Conservation (phyloP, 2,329 filamentous ascomycete genomes). For the Trichoderma citrinoviride region DNA sequence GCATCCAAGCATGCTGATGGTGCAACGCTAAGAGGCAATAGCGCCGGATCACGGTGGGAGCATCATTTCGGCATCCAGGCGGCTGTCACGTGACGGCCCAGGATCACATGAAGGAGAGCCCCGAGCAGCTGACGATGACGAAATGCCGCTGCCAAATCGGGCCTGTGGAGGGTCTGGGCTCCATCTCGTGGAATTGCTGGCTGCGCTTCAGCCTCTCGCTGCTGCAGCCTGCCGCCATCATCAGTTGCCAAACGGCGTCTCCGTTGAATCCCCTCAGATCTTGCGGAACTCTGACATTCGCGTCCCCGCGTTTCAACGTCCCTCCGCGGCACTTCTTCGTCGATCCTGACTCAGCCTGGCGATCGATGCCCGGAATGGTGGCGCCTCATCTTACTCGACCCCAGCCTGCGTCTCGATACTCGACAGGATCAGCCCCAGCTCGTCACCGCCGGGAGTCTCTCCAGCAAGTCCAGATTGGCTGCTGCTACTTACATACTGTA, state of each 20-base stretch:
- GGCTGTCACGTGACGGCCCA: conserved; percentile 14
- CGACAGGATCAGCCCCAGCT: conserved; percentile 2
- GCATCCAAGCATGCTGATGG: conserved; percentile 15
- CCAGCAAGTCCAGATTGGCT: background rate
- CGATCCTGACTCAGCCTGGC: conserved; percentile 1
- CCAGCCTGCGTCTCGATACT: conserved; percentile 6
- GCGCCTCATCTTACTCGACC: conserved; percentile 9
- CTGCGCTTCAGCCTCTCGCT: too few relatives aligned
- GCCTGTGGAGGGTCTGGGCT: background rate
- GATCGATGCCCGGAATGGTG: conserved; percentile 6
- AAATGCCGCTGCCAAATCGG: conserved; percentile 12
- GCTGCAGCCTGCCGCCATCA: background rate
- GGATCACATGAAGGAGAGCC: conserved; percentile 7
- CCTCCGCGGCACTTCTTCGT: background rate
- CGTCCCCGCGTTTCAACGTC: background rate
- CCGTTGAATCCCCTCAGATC: background rate
- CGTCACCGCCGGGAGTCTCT: background rate
- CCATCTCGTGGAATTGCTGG: background rate
- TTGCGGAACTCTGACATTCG: background rate
- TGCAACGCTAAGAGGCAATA: conserved; percentile 19
- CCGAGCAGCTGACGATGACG: conserved; percentile 12
- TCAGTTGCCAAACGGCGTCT: background rate
- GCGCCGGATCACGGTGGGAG: conserved; percentile 4
- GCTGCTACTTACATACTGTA: too few relatives aligned
- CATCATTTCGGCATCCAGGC: conserved; percentile 18